Conservation (phyloP, 306 rosid genomes). For the Coriaria nepalensis region DNA sequence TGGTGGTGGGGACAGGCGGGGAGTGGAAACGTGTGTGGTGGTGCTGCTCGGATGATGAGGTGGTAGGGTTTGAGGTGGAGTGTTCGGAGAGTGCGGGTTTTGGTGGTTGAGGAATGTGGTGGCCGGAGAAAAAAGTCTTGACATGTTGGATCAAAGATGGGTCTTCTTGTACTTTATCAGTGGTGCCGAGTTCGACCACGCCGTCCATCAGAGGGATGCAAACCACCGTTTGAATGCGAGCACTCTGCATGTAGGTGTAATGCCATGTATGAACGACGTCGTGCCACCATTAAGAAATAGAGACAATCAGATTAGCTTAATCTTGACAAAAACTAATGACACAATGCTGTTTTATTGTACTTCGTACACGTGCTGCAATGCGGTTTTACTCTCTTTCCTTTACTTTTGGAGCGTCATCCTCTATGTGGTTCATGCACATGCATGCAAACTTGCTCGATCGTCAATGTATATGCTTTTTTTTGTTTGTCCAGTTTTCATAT, state of each 20-base stretch:
- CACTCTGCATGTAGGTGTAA: not conserved
- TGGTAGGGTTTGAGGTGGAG: constrained; percentile 73
- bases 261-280: no score
- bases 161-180: constrained; percentile 71
- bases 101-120: constrained; percentile 32
- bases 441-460: no score
- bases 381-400: no score
- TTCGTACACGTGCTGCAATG: no score
- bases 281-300: not conserved
- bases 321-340: no score
- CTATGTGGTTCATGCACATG: no score
- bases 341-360: no score
- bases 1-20: constrained; percentile 17
- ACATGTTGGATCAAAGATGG: constrained; percentile 49
- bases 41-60: constrained; percentile 32
- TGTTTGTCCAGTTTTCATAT: no score
- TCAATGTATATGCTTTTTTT: no score
- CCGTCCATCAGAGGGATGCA: constrained; percentile 86
- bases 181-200: constrained; percentile 80
- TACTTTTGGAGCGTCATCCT: no score
- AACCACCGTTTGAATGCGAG: constrained; percentile 53
- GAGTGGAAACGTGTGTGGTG: constrained; percentile 24
- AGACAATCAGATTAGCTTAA: no score
- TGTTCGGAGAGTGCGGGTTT: constrained; percentile 83
- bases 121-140: constrained; percentile 49